A percentile compares a stretch with the other conserved stretches of the same genome.
Evolutionary conservation across 2,329 filamentous ascomycete species (phyloP).

Genomic region (Colletotrichum sp.): DNA sequence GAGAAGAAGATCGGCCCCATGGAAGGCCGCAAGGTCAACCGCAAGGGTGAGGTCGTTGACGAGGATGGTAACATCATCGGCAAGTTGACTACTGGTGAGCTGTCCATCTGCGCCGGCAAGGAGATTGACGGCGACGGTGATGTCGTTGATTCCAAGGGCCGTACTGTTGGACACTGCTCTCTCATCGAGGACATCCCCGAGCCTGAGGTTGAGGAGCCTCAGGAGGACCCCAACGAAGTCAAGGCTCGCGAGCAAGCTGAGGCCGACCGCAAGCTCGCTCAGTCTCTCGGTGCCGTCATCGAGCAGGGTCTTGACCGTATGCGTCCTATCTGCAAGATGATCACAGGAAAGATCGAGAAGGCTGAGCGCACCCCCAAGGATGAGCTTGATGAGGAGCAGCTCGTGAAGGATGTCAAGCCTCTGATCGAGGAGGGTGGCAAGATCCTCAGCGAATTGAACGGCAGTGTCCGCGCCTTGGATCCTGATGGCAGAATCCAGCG

Average conservation of each 20-base stretch:
- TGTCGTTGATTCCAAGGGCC: conserved; percentile 72
- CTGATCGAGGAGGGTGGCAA: conserved; percentile 85
- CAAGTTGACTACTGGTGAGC: conserved; percentile 72
- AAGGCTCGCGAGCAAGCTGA: conserved; percentile 63
- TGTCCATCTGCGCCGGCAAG: conserved; percentile 69
- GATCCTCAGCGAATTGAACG: conserved; percentile 86
- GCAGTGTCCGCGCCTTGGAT: conserved; percentile 84
- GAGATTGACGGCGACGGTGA: conserved; percentile 75
- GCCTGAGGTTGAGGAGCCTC: conserved; percentile 49
- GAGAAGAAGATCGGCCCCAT: conserved; percentile 58
- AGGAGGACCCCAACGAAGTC: conserved; percentile 49
- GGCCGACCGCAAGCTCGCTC: conserved; percentile 77
- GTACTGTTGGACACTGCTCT: conserved; percentile 70
- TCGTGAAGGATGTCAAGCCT: conserved; percentile 86
- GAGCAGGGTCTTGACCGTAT: conserved; percentile 83
- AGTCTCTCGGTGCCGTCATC: conserved; percentile 75
- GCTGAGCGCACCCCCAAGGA: conserved; percentile 84
- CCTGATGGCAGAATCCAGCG: conserved; percentile 86
- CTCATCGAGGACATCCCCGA: conserved; percentile 65
- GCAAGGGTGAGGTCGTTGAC: conserved; percentile 63
- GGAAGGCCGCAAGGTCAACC: conserved; percentile 60
- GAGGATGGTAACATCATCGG: conserved; percentile 66
- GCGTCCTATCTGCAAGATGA: conserved; percentile 84
- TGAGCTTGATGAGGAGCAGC: conserved; percentile 87
- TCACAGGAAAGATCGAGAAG: conserved; percentile 81